phyloP scores from a whole-genome alignment of 2,329 filamentous ascomycete species.

The Diaporthe longicolla region DNA sequence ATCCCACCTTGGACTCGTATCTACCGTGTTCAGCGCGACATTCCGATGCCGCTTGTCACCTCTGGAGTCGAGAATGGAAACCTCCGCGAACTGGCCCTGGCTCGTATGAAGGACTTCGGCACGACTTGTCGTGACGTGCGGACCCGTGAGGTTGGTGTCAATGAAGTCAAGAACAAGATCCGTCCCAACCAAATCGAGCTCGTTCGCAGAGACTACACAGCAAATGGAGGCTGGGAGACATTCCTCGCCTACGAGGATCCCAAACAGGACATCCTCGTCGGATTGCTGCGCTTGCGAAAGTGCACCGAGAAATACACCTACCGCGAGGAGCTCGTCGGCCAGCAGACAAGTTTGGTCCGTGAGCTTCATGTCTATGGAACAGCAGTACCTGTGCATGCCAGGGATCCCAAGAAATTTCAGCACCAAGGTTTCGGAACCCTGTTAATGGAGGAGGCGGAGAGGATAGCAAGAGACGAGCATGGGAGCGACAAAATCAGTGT shows the following conservation, averaged over 20 bases:
- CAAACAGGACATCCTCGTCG: slow-evolving; percentile 98
- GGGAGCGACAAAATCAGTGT: slow-evolving; percentile 95
- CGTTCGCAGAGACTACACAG: slow-evolving; percentile 91
- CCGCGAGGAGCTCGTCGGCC: slow-evolving; percentile 85
- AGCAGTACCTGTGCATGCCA: slow-evolving; percentile 95
- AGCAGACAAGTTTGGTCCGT: slow-evolving; percentile 91
- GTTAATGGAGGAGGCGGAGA: slow-evolving; percentile 97
- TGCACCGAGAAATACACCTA: slow-evolving; percentile 94
- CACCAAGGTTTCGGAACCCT: slow-evolving; percentile 97
- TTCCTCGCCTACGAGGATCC: slow-evolving; percentile 98
- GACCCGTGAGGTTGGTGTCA: slow-evolving; percentile 96
- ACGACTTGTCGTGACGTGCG: slow-evolving; percentile 97
- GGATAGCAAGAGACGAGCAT: slow-evolving; percentile 94
- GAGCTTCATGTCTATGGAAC: slow-evolving; percentile 98
- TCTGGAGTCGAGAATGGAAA: slow-evolving; percentile 99
- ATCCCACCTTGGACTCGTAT: slow-evolving; percentile 98
- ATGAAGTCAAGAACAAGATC: slow-evolving; percentile 99
- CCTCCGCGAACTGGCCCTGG: slow-evolving; percentile 89
- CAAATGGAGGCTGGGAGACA: slow-evolving; percentile 98
- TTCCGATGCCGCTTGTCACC: slow-evolving; percentile 99
- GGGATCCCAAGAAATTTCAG: slow-evolving; percentile 97
- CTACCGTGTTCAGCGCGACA: slow-evolving; percentile 97
- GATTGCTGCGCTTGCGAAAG: slow-evolving; percentile 87
- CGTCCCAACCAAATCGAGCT: slow-evolving; percentile 96
- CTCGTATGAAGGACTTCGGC: slow-evolving; percentile 99